Base-by-base conservation (phyloP, 75 land plant species). In the Sequoiadendron giganteum region DNA sequence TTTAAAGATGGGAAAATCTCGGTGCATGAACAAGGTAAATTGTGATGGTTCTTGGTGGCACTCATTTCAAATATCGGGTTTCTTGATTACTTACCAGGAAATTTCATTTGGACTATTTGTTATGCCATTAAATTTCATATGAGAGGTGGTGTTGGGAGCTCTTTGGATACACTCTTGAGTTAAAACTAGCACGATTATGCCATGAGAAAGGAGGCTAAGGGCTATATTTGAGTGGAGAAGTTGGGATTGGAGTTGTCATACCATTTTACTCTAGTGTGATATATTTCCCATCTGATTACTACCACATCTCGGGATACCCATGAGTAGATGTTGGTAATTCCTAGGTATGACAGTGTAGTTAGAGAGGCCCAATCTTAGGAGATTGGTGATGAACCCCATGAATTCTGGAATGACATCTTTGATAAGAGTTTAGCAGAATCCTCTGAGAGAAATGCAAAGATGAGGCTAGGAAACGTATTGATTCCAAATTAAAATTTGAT, bases 351-450 rank as follows among this genome's bases (percentile, higher is more conserved):
- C 88, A 97, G 97, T 1, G 88, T 89, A 28, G 91, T 98, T 3
- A 95, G 96, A 43, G 96, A 98, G 92, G 98, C 94, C 8, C 92
- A 95, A 86, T 94, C 99, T 43, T 98, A 98, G 99, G 98, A 96
- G 30, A 3, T n/a, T 77, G 99, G 99, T n/a, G 94, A 93, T 30
- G 98, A 94, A 38, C 77, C 79, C 21, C 93, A 96, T 48, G 96
- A 96, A 85, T 15, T 92, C 36, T 98, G 99, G 99, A 93, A 96
- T 91, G 98, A 96, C 39, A 52, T 56, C 34, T 87, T 79, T 79
- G 82, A 79, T 42, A 79, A 28, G 82, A 19, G 47, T 40, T 7
- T 15, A 42, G n/a, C 8, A 42, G 43, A 79, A 19, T 16, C 19
- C 28, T 79, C 82, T 42, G 3, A 25, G 42, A 39, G 43, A n/a